Percentiles rank a stretch among this genome's conserved stretches.
Conservation (phyloP, 2,329 filamentous ascomycete species). For the Elsinoe ampelina region DNA sequence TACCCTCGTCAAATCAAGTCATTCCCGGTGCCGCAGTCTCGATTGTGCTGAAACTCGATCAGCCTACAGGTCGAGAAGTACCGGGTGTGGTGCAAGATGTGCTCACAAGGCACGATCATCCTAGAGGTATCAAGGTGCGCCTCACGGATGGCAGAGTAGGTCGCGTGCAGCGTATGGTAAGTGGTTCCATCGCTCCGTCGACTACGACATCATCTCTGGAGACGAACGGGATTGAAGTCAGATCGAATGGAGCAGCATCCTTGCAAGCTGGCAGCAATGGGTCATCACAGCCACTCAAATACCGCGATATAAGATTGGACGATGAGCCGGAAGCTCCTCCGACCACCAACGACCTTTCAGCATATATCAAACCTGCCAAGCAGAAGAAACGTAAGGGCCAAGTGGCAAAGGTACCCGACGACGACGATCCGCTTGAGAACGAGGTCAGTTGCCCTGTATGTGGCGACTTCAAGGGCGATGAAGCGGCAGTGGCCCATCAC, state of each 20-base stretch:
- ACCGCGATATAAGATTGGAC: constrained; percentile 17
- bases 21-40: constrained; percentile 55
- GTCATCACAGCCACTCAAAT: constrained; percentile 13
- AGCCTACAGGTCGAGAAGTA: constrained; percentile 63
- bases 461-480: constrained; percentile 57
- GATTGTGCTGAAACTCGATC: constrained; percentile 67
- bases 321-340: constrained; percentile 26
- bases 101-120: constrained; percentile 64
- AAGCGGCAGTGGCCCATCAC: constrained; percentile 57
- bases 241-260: background rate
- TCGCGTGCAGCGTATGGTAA: constrained; percentile 56
- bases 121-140: constrained; percentile 69
- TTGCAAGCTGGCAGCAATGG: background rate
- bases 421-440: constrained; percentile 14
- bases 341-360: constrained; percentile 41
- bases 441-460: constrained; percentile 53
- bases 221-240: constrained; percentile 5
- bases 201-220: constrained; percentile 18
- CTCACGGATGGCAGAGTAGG: constrained; percentile 63
- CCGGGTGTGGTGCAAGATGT: constrained; percentile 57
- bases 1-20: constrained; percentile 34
- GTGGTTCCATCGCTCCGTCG: constrained; percentile 8
- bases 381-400: constrained; percentile 23
- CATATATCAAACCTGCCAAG: constrained; percentile 39
- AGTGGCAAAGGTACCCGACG: constrained; percentile 16